Evolutionary conservation across 2,329 filamentous ascomycete species (phyloP), one percentile per base, ranked within the genome.

Genomic region (Claviceps citrina): DNA sequence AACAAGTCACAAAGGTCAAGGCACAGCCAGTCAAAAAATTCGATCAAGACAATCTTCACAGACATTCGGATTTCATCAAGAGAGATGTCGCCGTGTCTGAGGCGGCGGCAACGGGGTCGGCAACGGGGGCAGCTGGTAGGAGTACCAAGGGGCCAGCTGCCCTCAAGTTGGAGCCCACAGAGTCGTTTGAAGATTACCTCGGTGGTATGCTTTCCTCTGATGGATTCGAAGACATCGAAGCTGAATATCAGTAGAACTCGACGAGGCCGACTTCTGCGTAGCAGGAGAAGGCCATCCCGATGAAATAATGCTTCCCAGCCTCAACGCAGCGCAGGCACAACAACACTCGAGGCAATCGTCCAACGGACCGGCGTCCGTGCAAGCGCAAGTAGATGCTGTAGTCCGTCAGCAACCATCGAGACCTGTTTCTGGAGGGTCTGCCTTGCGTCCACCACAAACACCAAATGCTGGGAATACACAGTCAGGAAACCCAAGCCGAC

Each of bases 1-100:
- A 78, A 39, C 87, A 85, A 57, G 83, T 96, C n/a, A 82, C 79
- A 38, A 93, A 85, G 62, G 69, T 98, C 53, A 96, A 93, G 66
- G 74, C 78, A 13, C 70, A 73, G 42, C 82, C 84, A 4, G 54
- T 60, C 36, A 72, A 76, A 24, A 85, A 73, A 58, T 94, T 86
- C 63, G 77, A 89, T 49, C 76, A 82, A 45, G 70, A 73, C n/a
- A 79, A 79, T 31, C 67, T 96, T 28, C 80, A 95, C 60, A 75
- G 89, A 30, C 87, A 94, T 58, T 63, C 75, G 1, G 83, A 87
- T 54, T 93, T 73, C 55, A 71, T 69, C 19, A 81, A 79, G 56
- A 76, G 71, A 53, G 71, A 77, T 43, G 54, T 61, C 16, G 28
- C 40, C 19, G 58, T 54, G 42, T 26, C 42, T 7, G 53, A 54